Base-by-base conservation (phyloP, 768 basidiomycete species). In the Termitomyces titanicus region DNA sequence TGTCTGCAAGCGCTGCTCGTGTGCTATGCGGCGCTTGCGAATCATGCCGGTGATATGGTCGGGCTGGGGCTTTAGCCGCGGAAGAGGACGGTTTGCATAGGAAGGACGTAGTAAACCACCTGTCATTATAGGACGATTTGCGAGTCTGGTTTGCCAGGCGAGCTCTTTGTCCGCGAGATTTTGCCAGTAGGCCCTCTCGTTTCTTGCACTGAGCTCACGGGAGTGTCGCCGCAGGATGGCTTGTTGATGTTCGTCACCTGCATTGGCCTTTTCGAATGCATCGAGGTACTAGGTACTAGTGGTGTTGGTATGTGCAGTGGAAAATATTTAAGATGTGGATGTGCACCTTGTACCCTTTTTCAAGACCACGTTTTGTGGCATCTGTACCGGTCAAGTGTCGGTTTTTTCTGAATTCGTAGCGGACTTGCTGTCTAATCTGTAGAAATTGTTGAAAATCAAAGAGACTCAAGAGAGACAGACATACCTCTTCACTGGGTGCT, bases 21-120 rank as follows among this genome's bases (percentile, higher is more conserved):
- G 63, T 3, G 72, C 69, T 20, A 57, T 52, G 34, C 69, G 68
- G 2, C 82, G 73, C 25, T 72, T 71, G 9, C 71, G 66, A 33
- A 95, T 89, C 74, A 94, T 91, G 66, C 81, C 79, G 1, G 81
- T 77, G 43, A 94, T 80, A n/a, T 79, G 74, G 5, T 71, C 61
- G 0, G 95, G 94, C 58, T 96, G 92, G 0, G 90, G 92, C 38
- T 79, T 83, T 61, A 97, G 72, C 0, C 90, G 83, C 0, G 92
- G 92, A 13, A 97, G 78, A 1, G 92, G 90, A 0, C 71, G 75
- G 65, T 92, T 83, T 69, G 70, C 82, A 8, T 81, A 49, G 0
- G 86, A 77, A 0, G 92, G 80, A 11, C 82, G 83, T n/a, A 92
- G 65, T 66, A 82, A 81, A 2, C 76, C 79, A 5, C 92, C 89